A percentile compares a stretch with the other conserved stretches of the same genome.
Evolutionary conservation across 139 green algal genomes (phyloP).

Genomic region (Volvox africanus): DNA sequence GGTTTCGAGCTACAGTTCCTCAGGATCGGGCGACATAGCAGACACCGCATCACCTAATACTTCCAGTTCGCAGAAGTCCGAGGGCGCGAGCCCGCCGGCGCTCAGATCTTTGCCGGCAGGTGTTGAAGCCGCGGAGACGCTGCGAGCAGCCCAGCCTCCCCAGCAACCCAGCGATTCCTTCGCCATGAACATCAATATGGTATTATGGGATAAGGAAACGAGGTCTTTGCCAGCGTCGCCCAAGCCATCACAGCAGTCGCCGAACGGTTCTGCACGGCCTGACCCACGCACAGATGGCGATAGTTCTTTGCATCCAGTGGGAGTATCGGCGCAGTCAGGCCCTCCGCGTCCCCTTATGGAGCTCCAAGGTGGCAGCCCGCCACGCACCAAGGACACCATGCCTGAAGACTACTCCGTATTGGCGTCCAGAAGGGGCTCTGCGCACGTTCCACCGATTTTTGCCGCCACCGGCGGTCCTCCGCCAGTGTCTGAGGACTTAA

Average conservation of each 20-base stretch:
- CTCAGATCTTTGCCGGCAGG: not conserved
- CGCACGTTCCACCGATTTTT: not conserved
- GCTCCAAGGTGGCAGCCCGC: not conserved
- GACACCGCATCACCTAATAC: too few species aligned
- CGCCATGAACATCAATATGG: too few species aligned
- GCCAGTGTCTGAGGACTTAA: not conserved
- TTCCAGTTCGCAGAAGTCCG: too few species aligned
- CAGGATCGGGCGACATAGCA: not conserved
- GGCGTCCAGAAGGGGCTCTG: not conserved
- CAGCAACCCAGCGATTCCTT: not conserved
- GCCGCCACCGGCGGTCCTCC: not conserved
- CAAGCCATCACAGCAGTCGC: too few species aligned
- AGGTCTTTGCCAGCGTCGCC: too few species aligned
- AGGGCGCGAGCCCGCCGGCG: not conserved
- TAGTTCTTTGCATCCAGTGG: too few species aligned
- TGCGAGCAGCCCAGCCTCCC: not conserved
- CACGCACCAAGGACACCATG: not conserved
- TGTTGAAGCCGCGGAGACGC: not conserved
- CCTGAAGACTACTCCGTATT: not conserved
- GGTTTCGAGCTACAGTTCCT: not conserved
- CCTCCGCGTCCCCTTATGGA: not conserved
- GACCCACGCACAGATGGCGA: not conserved
- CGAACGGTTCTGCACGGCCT: too few species aligned
- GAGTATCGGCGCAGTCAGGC: too few species aligned
- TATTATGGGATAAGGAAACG: too few species aligned